These are phyloP conservation scores for Oemleria cerasiformis DNA, from an alignment of 306 rosid species.

Conservation along the genomic window DNA sequence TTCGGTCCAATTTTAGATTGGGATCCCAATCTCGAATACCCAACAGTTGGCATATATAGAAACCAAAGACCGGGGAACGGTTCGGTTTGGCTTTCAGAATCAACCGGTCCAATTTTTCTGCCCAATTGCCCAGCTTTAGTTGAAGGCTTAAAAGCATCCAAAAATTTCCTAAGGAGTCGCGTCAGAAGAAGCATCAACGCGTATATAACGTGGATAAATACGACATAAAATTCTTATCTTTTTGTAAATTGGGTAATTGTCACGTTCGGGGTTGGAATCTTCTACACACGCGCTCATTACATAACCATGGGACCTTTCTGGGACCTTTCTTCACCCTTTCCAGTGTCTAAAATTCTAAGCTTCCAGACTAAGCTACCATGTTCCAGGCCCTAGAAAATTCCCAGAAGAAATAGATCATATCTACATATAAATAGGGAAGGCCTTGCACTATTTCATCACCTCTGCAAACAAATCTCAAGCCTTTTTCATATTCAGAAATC, in stretches of 20 bases:
- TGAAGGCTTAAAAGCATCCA: too few relatives aligned
- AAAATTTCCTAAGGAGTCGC: too few relatives aligned
- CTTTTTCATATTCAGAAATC: background rate
- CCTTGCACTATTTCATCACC: background rate
- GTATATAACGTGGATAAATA: background rate
- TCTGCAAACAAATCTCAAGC: background rate
- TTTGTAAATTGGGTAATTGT: too few relatives aligned
- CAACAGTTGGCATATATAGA: too few relatives aligned
- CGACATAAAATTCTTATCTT: background rate
- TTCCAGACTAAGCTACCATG: background rate
- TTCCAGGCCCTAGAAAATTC: background rate
- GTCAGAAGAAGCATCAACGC: background rate
- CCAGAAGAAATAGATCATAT: background rate
- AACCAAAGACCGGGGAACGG: too few relatives aligned
- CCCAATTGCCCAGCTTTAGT: too few relatives aligned
- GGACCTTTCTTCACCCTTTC: background rate
- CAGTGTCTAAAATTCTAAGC: background rate
- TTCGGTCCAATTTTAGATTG: too few relatives aligned
- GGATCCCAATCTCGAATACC: too few relatives aligned
- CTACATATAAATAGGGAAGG: background rate
- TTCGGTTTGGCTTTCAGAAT: too few relatives aligned
- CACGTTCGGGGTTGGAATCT: constrained; percentile 5
- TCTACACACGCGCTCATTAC: constrained; percentile 9
- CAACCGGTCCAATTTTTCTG: too few relatives aligned
- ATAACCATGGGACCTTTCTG: background rate